Base-by-base conservation (phyloP, 768 basidiomycete genomes). In the Leccinum ochraceum region DNA sequence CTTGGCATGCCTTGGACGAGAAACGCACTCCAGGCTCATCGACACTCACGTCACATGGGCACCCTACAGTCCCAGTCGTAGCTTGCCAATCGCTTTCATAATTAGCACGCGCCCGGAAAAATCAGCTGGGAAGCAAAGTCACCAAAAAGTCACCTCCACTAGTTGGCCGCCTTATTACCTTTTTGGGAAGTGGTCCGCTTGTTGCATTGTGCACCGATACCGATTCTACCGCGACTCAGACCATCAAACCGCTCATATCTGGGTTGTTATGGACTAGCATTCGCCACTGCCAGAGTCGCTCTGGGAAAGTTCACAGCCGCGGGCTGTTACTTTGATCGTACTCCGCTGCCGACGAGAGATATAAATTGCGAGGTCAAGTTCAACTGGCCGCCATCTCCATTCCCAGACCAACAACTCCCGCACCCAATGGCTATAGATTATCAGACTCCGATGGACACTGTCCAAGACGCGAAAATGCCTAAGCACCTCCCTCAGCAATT, bases 401-500 rank as follows among this genome's bases (percentile, higher is more conserved):
- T 46, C 44, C 49, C 49, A 55, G 34, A 54, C 36, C 22, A 48
- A 44, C 17, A 53, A 24, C n/a, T 24, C 54, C 30, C 36, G 8
- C 7, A 51, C 36, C 5, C 57, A 11, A 69, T 68, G 67, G 17
- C 55, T 42, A 58, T 61, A 51, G 17, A 51, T 28, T 9, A 16
- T 14, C 20, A 30, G 24, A 24, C 17, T 32, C n/a, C 48, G 7
- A 30, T 52, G 32, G 52, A 53, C 4, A 32, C 20, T 36, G 22
- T 22, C 53, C 53, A 30, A 36, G 16, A 20, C 20, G 4, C 16
- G 36, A 34, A 54, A 22, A 54, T 13, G 1, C 59, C 57, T 8
- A 63, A 63, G 13, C 65, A 57, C 37, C 77, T 88, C 11, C 83
- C 89, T 14, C 70, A 77, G 20, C 79, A 78, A 20, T 85, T 77